Evolutionary conservation across 2,329 filamentous ascomycete genomes (phyloP).

Genomic region (Nakataea oryzae): DNA sequence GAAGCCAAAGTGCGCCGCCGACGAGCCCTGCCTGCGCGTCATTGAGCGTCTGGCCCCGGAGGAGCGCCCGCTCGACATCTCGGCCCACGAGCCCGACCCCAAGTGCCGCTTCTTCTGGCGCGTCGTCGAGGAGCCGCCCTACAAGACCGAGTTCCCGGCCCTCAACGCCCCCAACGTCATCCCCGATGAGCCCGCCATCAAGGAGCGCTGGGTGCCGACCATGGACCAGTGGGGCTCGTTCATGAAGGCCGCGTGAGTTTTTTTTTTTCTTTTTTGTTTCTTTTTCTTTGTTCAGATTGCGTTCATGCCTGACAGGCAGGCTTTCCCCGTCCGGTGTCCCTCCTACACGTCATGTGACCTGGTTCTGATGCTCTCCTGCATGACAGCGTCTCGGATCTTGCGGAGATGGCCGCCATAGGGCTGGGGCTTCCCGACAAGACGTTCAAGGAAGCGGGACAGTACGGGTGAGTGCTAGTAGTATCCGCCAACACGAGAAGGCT

Average conservation of each 20-base stretch:
- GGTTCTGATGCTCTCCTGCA: not conserved
- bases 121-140: constrained; percentile 43
- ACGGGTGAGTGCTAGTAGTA: constrained; percentile 30
- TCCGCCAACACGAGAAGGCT: not conserved
- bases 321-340: no score
- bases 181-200: constrained; percentile 37
- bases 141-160: constrained; percentile 42
- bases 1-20: constrained; percentile 52
- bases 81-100: constrained; percentile 45
- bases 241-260: constrained; percentile 49
- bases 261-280: not conserved
- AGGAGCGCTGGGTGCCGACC: constrained; percentile 36
- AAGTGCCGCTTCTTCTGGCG: constrained; percentile 56
- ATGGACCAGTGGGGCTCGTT: constrained; percentile 48
- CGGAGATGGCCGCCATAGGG: constrained; percentile 48
- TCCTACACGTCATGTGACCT: not conserved
- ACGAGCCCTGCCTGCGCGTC: constrained; percentile 48
- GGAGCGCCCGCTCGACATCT: constrained; percentile 47
- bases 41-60: constrained; percentile 41
- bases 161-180: constrained; percentile 45
- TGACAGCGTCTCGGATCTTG: constrained; percentile 39
- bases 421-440: constrained; percentile 40
- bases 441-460: constrained; percentile 43
- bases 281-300: not conserved
- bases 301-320: not conserved